A percentile compares a stretch with the other conserved stretches of the same genome.
Conservation (phyloP, 345 rosid species). For the Carallia pectinifolia region DNA sequence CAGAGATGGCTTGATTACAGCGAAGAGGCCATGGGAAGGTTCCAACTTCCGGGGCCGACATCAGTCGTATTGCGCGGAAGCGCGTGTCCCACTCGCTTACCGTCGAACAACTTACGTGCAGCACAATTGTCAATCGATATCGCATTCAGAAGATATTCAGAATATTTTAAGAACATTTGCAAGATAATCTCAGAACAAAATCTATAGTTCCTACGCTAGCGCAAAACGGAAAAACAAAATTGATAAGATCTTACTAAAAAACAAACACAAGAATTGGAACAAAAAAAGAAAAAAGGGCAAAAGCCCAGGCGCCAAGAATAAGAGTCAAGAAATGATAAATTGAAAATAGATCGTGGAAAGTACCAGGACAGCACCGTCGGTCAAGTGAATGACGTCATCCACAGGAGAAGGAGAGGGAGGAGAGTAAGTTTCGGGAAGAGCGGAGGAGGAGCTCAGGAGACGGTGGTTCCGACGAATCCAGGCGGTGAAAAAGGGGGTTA, state of each 20-base stretch:
- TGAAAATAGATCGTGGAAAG: not conserved
- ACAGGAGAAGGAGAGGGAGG: conserved; percentile 39
- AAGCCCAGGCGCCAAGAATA: not conserved
- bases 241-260: not conserved
- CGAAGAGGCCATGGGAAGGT: too few relatives aligned
- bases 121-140: not conserved
- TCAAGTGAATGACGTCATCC: conserved; percentile 46
- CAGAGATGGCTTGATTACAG: too few relatives aligned
- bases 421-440: conserved; percentile 24
- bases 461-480: conserved; percentile 60
- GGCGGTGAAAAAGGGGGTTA: conserved; percentile 46
- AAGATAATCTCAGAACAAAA: too few relatives aligned
- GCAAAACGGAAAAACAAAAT: not conserved
- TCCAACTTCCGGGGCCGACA: too few relatives aligned
- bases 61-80: too few relatives aligned
- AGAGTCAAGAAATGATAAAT: not conserved
- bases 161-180: too few relatives aligned
- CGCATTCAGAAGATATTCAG: not conserved
- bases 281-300: too few relatives aligned
- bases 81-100: too few relatives aligned
- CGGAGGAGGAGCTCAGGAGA: conserved; percentile 51
- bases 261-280: not conserved
- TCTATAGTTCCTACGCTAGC: too few relatives aligned
- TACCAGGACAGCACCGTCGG: conserved; percentile 74
- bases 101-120: not conserved